Conservation (phyloP, 2,329 filamentous ascomycete species). For the Fusarium nematophilum region DNA sequence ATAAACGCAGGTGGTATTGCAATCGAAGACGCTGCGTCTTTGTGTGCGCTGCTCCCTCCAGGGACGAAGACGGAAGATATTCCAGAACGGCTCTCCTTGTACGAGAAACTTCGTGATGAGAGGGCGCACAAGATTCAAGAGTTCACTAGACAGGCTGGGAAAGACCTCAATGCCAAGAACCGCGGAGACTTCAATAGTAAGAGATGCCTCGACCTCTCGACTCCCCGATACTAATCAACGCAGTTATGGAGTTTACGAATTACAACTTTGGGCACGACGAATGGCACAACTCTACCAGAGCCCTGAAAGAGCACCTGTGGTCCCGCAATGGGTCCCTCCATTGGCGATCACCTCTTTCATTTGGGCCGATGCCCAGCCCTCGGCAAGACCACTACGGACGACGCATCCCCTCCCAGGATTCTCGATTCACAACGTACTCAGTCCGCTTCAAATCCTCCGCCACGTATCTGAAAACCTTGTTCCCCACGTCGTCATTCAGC, state of each 20-base stretch:
- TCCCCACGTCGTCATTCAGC: constrained; percentile 54
- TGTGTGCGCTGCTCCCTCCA: constrained; percentile 65
- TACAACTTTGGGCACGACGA: constrained; percentile 39
- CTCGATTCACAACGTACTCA: constrained; percentile 57
- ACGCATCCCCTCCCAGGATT: constrained; percentile 8
- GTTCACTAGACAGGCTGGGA: constrained; percentile 64
- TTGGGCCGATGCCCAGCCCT: constrained; percentile 38
- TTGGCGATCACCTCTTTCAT: constrained; percentile 37
- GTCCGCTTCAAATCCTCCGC: constrained; percentile 62
- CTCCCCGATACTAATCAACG: neutral
- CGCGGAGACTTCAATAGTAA: constrained; percentile 55
- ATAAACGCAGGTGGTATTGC: constrained; percentile 62
- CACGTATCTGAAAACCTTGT: constrained; percentile 60
- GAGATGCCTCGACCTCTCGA: constrained; percentile 5
- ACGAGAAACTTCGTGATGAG: constrained; percentile 67
- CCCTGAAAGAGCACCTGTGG: constrained; percentile 27
- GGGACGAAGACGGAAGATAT: constrained; percentile 60
- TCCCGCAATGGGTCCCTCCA: constrained; percentile 9
- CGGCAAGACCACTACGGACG: constrained; percentile 27
- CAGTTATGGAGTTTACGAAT: constrained; percentile 23
- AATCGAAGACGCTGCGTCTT: constrained; percentile 73
- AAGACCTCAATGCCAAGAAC: constrained; percentile 55
- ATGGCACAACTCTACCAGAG: constrained; percentile 28
- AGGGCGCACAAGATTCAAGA: constrained; percentile 69
- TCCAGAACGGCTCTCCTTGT: constrained; percentile 66